A percentile compares a stretch with the other conserved stretches of the same genome.
These are phyloP conservation scores for Backusella morwellensis DNA, from an alignment of 192 early-diverging fungal genomes.

Conservation along the genomic window DNA sequence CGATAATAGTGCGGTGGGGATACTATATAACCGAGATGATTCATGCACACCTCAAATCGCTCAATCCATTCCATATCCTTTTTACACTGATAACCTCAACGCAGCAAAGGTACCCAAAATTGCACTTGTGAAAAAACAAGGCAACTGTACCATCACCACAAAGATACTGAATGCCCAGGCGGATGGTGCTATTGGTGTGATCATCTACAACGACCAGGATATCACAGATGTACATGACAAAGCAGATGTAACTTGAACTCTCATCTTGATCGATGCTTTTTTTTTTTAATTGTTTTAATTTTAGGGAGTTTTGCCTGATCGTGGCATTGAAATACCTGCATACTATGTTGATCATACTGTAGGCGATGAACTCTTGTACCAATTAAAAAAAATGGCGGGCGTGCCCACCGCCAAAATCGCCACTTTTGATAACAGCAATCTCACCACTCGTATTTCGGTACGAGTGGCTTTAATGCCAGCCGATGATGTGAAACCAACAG, in stretches of 20 bases:
- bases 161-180: conserved; percentile 37
- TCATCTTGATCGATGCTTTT: no score
- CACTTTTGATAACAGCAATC: background rate
- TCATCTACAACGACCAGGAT: conserved; percentile 36
- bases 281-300: background rate
- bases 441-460: conserved; percentile 15
- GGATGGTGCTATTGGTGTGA: conserved; percentile 28
- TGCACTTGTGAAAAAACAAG: conserved; percentile 1
- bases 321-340: conserved; percentile 18
- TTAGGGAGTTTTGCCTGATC: conserved; percentile 20
- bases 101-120: conserved; percentile 14
- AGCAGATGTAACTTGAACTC: background rate
- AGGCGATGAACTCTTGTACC: conserved; percentile 8
- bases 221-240: background rate
- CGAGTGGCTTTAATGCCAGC: conserved; percentile 27
- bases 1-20: background rate
- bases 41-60: conserved; percentile 11
- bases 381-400: conserved; percentile 10
- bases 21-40: conserved; percentile 21
- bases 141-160: conserved; percentile 28
- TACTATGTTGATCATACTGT: conserved; percentile 22
- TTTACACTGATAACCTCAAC: background rate
- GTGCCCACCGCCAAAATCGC: background rate
- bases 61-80: background rate
- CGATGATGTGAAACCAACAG: conserved; percentile 22